Base-by-base conservation (phyloP, 768 basidiomycete genomes). In the Gyrodon lividus region DNA sequence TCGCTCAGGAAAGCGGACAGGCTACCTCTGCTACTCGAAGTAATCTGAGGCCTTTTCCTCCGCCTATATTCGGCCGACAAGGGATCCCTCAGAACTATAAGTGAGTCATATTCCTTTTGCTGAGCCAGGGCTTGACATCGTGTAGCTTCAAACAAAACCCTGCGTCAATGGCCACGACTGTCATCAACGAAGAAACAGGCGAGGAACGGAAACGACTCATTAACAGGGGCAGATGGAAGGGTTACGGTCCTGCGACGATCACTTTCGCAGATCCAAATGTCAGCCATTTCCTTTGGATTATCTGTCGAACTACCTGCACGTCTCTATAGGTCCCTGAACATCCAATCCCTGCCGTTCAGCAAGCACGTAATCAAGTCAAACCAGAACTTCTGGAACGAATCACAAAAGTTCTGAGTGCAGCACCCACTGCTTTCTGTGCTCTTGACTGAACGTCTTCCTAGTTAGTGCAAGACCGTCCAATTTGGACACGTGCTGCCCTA, bases 401-500 rank as follows among this genome's bases (percentile, higher is more conserved):
- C 20, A 71, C 77, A 56, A 77, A 77, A 70, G 89, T 84, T 37
- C 20, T 38, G 7, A 48, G 20, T 24, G 19, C 16, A 3, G 40
- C n/a, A 22, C 35, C 13, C 23, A 16, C n/a, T 48, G 10, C 39
- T 50, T 20, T 48, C 45, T 30, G 46, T 64, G 43, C 58, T 46
- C 34, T 14, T 24, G 13, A 34, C 42, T 51, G 17, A 56, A 38
- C 33, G n/a, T 46, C 13, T 45, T 26, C 17, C n/a, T 44, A 94
- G 90, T 67, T 84, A 19, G 86, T 98, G 51, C 70, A 73, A 42
- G 73, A 84, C 51, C 80, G 96, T 22, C 92, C 94, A 0, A 73
- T 96, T 8, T 98, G 95, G 94, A 90, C 91, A 1, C 80, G 94
- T n/a, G 76, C 79, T 55, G 88, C 90, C 1, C 72, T 98, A 6